Evolutionary conservation across 768 basidiomycete species (phyloP), one percentile per base, ranked within the genome.

Genomic region (Pisolithus orientalis): DNA sequence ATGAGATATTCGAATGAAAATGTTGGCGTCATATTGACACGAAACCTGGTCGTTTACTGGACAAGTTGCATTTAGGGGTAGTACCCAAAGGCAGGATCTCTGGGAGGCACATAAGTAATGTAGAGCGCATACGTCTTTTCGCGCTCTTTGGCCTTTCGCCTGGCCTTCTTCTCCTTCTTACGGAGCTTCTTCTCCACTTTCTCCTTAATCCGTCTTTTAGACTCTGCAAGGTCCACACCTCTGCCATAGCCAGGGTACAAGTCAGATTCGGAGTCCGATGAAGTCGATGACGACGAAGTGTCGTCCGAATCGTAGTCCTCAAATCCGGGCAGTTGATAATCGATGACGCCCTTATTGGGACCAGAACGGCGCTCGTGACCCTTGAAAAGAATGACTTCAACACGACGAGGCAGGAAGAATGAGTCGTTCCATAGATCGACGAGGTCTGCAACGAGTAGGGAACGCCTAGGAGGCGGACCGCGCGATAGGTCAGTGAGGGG

Each of bases 351-450:
- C 0, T 72, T 70, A 29, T 68, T 69, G 5, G 73, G 72, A 3
- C 90, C 89, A n/a, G 87, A 83, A 56, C 85, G 83, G 34, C 87
- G 80, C 66, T 89, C 83, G 44, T 77, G 80, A 40, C 90, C 90
- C 63, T 83, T 87, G 74, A 80, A 92, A n/a, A 93, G 73, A 34
- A 89, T 76, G 44, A 89, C 70, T 59, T 93, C 90, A n/a, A 87
- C 79, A 17, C 85, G 84, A 43, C 90, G 87, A 34, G 75, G 69
- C 51, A 77, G 63, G 76, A 90, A 90, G 70, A 90, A 93, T 8
- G 79, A 80, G 29, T 70, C 64, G 64, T 92, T 92, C 90, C 90
- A 93, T 28, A 87, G 70, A 55, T 90, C 81, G 57, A 92, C 72
- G 29, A 92, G 75, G 62, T 89, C 85, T n/a, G 79, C 80, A 10